phyloP scores from a whole-genome alignment of 208 protist genomes.

The Leptomonas pyrrhocoris region DNA sequence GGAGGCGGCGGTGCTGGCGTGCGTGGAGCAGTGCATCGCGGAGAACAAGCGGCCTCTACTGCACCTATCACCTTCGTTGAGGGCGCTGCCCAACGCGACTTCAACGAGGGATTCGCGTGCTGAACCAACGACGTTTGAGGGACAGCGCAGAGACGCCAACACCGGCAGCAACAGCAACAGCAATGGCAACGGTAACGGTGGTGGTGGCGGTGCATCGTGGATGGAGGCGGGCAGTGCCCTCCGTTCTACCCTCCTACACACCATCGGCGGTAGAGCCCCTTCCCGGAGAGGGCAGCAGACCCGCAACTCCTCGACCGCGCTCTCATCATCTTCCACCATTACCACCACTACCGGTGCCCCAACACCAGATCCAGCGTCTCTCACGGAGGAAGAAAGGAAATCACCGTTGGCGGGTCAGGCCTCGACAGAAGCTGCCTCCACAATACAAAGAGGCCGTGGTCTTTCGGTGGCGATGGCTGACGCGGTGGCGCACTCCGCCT shows the following conservation, averaged over 20 bases:
- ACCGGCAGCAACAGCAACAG: neutral
- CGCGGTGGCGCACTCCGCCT: neutral
- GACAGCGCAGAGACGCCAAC: neutral
- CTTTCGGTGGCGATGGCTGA: neutral
- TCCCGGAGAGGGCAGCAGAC: constrained; percentile 5
- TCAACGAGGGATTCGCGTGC: neutral
- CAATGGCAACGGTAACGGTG: too few relatives aligned
- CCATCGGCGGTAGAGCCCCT: constrained; percentile 22
- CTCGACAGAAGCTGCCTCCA: neutral
- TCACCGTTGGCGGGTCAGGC: neutral
- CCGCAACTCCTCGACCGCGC: neutral
- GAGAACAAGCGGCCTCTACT: neutral
- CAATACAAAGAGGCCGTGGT: neutral
- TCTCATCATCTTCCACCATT: neutral
- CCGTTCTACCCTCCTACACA: constrained; percentile 23
- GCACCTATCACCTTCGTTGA: neutral
- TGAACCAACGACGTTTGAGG: neutral
- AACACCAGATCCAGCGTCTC: neutral
- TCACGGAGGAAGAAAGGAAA: neutral
- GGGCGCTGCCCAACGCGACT: neutral
- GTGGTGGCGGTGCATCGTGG: constrained; percentile 7
- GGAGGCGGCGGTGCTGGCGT: constrained; percentile 4
- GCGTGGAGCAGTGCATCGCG: neutral
- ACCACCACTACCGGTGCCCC: neutral
- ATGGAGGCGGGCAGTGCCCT: constrained; percentile 25